These are phyloP conservation scores for Micromonas commoda DNA, from an alignment of 139 green algal genomes.

Conservation along the genomic window DNA sequence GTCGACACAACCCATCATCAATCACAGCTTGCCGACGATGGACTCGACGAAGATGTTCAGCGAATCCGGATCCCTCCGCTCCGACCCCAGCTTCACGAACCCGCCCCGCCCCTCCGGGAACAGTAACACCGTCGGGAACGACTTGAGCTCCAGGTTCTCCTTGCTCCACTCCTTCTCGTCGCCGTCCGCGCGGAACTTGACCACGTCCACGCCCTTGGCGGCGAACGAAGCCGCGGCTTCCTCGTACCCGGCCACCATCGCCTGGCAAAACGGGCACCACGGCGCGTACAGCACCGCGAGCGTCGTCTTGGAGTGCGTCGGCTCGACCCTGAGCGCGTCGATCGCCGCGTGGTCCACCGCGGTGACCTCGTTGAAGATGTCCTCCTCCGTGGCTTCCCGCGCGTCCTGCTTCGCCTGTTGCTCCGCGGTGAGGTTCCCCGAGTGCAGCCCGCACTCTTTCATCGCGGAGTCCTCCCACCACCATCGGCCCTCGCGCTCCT, in stretches of 20 bases:
- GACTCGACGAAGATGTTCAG: conserved; percentile 71
- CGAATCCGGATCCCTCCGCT: conserved; percentile 72
- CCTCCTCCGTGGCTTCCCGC: conserved; percentile 23
- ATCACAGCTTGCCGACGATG: conserved; percentile 18
- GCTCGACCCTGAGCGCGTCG: conserved; percentile 37
- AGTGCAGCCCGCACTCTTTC: conserved; percentile 97
- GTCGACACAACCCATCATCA: too few species aligned
- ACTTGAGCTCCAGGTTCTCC: conserved; percentile 69
- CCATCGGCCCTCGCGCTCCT: conserved; percentile 95
- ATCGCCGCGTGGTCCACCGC: conserved; percentile 57
- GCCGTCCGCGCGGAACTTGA: conserved; percentile 76
- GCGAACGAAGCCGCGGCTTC: conserved; percentile 47
- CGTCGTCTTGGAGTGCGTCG: conserved; percentile 41
- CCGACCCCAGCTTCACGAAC: conserved; percentile 68
- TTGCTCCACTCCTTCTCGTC: conserved; percentile 47
- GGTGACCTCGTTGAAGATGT: conserved; percentile 25
- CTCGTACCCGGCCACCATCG: conserved; percentile 63
- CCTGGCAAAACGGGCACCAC: conserved; percentile 78
- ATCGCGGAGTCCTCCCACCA: conserved; percentile 91
- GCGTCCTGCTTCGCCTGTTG: conserved; percentile 15
- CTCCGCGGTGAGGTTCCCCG: conserved; percentile 9
- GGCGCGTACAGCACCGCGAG: conserved; percentile 88
- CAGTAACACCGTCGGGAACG: conserved; percentile 85
- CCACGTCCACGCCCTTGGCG: conserved; percentile 54
- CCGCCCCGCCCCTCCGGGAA: conserved; percentile 34